These are phyloP conservation scores for Amanita thiersii DNA, from an alignment of 768 basidiomycete genomes.

Conservation along the genomic window DNA sequence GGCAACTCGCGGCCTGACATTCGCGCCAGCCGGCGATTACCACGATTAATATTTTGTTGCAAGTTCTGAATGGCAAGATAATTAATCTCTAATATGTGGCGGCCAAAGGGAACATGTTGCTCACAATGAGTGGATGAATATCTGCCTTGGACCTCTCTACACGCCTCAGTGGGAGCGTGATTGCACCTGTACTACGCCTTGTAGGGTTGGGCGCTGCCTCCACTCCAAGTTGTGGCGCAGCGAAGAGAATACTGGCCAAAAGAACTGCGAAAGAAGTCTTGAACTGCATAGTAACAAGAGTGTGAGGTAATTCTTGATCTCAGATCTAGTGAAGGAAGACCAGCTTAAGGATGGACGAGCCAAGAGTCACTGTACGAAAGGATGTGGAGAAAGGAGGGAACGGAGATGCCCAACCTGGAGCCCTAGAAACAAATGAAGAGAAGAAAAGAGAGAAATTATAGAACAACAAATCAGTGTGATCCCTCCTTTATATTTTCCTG, in stretches of 20 bases:
- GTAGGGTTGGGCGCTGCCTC: conserved; percentile 33
- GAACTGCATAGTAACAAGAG: conserved; percentile 43
- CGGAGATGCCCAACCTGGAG: conserved; percentile 5
- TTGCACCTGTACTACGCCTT: conserved; percentile 20
- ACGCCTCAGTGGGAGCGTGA: conserved; percentile 38
- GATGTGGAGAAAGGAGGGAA: conserved; percentile 7
- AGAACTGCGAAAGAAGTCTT: conserved; percentile 41
- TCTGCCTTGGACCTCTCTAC: conserved; percentile 18
- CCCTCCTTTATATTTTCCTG: no score
- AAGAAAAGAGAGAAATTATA: conserved; percentile 20
- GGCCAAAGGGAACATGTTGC: conserved; percentile 11
- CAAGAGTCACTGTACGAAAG: conserved; percentile 13
- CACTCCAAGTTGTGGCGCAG: conserved; percentile 27
- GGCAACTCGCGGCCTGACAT: conserved; percentile 57
- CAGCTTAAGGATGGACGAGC: conserved; percentile 16
- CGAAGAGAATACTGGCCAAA: conserved; percentile 41
- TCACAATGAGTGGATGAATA: conserved; percentile 27
- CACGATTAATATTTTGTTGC: conserved; percentile 67
- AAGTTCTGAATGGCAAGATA: conserved; percentile 32
- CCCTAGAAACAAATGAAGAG: conserved; percentile 17
- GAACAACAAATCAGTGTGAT: conserved; percentile 13
- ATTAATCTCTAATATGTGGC: background rate
- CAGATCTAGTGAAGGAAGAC: conserved; percentile 8
- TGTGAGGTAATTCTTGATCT: conserved; percentile 6
- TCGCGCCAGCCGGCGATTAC: conserved; percentile 53